Base-by-base conservation (phyloP, 2,329 filamentous ascomycete genomes). In the Talaromyces sp. region DNA sequence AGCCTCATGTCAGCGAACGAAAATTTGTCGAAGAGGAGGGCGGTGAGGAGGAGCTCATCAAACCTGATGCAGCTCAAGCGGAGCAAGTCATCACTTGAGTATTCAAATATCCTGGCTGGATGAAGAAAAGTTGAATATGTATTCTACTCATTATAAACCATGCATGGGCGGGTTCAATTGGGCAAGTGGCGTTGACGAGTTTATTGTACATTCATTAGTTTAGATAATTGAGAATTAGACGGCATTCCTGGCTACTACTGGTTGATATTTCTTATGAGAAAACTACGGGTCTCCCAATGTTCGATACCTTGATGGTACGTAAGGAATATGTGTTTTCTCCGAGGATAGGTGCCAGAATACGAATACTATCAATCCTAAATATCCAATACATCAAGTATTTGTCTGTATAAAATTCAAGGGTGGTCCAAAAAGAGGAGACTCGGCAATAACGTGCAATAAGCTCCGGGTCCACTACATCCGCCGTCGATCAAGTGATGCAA, bases 1-100 rank as follows among this genome's bases (percentile, higher is more conserved):
- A 84, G 70, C 82, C 86, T 65, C 92, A 96, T 76, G 88, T 96
- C 59, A 96, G 92, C 73, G 92, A 97, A 77, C 85, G 93, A 71
- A 94, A 91, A 74, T 97, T 97, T 79, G 88, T 94, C 60, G 71
- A 70, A 0, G 88, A 92, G 65, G 89, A 91, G 57, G 82, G 83
- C 6, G 79, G 69, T 19, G 80, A 82, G 33, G 89, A 92, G 74
- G 92, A 96, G 78, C 80, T 91, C 60, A 87, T 96, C 67, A 84
- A 91, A 66, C 88, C 90, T 47, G 83, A 77, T n/a, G 69, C 68
- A 39, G 67, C 72, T 19, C 72, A 75, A 41, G 67, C 65, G 64
- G 72, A 73, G 62, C 72, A 76, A 67, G 66, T 77, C 52, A 71
- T 71, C 59, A 75, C 75, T 56, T 78, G 70, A 72, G 16, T 24